These are phyloP conservation scores for Daedaleopsis nitida DNA, from an alignment of 768 basidiomycete genomes.

Conservation along the genomic window DNA sequence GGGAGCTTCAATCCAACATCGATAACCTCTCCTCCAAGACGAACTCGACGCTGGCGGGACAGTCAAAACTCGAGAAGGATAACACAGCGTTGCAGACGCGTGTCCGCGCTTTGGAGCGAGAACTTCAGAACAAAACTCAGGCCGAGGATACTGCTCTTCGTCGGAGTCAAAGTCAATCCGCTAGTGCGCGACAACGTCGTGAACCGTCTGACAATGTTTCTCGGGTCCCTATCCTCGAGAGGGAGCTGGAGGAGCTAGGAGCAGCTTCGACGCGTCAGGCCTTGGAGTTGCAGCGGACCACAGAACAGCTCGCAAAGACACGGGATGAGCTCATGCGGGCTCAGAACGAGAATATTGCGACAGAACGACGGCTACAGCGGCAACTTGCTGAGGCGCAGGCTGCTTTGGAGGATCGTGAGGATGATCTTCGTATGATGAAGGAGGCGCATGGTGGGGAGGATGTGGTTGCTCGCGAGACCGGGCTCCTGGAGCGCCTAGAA, in stretches of 20 bases:
- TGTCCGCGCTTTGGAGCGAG: slow-evolving; percentile 56
- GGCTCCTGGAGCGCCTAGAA: slow-evolving; percentile 65
- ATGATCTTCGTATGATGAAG: slow-evolving; percentile 53
- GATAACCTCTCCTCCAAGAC: slow-evolving; percentile 58
- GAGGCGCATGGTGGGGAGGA: slow-evolving; percentile 37
- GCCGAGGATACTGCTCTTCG: slow-evolving; percentile 18
- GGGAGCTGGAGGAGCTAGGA: slow-evolving; percentile 53
- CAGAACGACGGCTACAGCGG: slow-evolving; percentile 48
- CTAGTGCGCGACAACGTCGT: slow-evolving; percentile 36
- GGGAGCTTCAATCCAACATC: slow-evolving; percentile 58
- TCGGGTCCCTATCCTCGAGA: slow-evolving; percentile 52
- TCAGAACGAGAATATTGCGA: slow-evolving; percentile 61
- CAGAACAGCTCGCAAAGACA: slow-evolving; percentile 45
- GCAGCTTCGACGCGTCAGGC: slow-evolving; percentile 48
- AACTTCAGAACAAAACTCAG: slow-evolving; percentile 18
- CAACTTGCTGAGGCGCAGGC: slow-evolving; percentile 47
- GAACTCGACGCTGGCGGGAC: slow-evolving; percentile 43
- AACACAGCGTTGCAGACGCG: slow-evolving; percentile 58
- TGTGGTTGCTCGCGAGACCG: slow-evolving; percentile 55
- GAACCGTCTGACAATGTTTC: slow-evolving; percentile 61
- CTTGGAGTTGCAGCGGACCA: slow-evolving; percentile 40
- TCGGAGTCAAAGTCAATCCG: slow-evolving; percentile 13
- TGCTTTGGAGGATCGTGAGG: slow-evolving; percentile 55
- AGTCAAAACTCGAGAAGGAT: slow-evolving; percentile 55
- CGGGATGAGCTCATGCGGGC: slow-evolving; percentile 51